Evolutionary conservation across 352 stramenopile species (phyloP).

Genomic region (Globisporangium parvum): DNA sequence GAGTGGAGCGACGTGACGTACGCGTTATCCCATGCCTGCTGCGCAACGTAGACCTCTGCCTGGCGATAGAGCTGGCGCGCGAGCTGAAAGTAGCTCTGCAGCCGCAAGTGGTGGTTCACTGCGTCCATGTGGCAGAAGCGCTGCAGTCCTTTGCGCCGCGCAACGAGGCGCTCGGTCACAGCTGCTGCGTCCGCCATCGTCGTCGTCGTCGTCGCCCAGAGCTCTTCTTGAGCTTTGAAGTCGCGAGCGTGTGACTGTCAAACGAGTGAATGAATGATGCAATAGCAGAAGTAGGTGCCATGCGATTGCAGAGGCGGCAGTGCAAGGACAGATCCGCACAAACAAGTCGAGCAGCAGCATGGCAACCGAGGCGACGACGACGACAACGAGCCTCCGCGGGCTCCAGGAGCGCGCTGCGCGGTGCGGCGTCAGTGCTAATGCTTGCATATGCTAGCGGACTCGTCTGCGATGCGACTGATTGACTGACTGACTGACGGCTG

Average conservation of each 20-base stretch:
- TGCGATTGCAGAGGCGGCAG: background rate
- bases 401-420: slow-evolving; percentile 39
- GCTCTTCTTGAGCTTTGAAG: background rate
- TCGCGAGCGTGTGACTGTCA: too few relatives aligned
- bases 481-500: slow-evolving; percentile 1
- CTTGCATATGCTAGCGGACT: too few relatives aligned
- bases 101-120: slow-evolving; percentile 55
- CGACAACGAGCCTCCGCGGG: slow-evolving; percentile 29
- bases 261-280: background rate
- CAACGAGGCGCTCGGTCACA: slow-evolving; percentile 50
- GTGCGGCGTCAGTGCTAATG: too few relatives aligned
- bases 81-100: slow-evolving; percentile 67
- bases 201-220: too few relatives aligned
- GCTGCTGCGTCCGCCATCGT: slow-evolving; percentile 3
- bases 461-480: too few relatives aligned
- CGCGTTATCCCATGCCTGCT: slow-evolving; percentile 67
- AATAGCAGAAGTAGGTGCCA: background rate
- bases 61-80: slow-evolving; percentile 73
- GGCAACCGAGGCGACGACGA: slow-evolving; percentile 14
- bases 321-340: background rate
- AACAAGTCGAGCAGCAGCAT: slow-evolving; percentile 1
- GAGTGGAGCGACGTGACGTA: slow-evolving; percentile 24
- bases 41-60: slow-evolving; percentile 57
- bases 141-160: slow-evolving; percentile 49
- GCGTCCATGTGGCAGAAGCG: slow-evolving; percentile 54